Base-by-base conservation (phyloP, 306 rosid species). In the Begonia fuchsioides region DNA sequence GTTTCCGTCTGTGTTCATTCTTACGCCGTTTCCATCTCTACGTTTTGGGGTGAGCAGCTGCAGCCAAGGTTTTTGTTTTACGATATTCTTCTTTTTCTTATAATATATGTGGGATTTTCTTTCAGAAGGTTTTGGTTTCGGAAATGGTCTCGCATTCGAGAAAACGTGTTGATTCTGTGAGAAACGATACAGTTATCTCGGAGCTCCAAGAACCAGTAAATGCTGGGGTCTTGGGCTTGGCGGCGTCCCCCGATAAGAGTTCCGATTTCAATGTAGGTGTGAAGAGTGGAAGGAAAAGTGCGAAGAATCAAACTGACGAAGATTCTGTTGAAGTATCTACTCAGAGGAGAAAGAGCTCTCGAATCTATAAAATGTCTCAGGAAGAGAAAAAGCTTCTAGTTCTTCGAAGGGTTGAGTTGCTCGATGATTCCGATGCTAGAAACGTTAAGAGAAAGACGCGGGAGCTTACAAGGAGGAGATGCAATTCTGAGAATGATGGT, bases 361-460 rank as follows among this genome's bases (percentile, higher is more conserved):
- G 63, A 15, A 58, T 58, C 55, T 52, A 57, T 17, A 40, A 17
- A 1, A 39, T 39, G 26, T 48, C 18, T 6, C 5, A 15, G 54
- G 49, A 39, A 13, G 63, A 58, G 32, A 58, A 58, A 55, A 43
- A 58, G 49, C 55, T 49, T 11, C 49, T 49, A 13, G 55, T 40
- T 47, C 63, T 54, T 10, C 63, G 51, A 5, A 58, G 63, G 50
- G 63, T 49, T 12, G 63, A 58, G 63, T 18, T 58, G 14, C 55
- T 40, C 41, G 63, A 58, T 17, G 49, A 49, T 11, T 14, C 54
- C 8, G 49, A 19, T 11, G 40, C 18, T 11, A 12, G 10, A 14
- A 49, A 49, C 20, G 50, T 35, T 48, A 40, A 17, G 47, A 58
- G 41, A 54, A 58, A 58, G 54, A 39, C 55, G 47, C 32, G 17